Evolutionary conservation across 176 grass and related monocot species (phyloP), one percentile per base, ranked within the genome.

Genomic region (Musa schizocarpa): DNA sequence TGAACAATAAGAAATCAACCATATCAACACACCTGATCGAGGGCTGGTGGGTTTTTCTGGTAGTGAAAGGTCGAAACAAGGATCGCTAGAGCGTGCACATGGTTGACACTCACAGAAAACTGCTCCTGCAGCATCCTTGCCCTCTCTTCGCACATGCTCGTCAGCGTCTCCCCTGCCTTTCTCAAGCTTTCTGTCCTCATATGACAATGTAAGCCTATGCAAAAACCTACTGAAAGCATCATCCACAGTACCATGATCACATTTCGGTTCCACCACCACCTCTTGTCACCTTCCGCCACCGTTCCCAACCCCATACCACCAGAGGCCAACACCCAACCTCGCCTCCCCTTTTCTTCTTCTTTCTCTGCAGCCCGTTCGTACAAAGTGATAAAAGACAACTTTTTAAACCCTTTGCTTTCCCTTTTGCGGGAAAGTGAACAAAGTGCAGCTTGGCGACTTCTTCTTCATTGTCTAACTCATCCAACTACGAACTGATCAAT

Each of bases 111-210:
- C 71, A 96, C 93, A 20, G 90, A 83, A 58, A 96, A 92, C 81
- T 92, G 93, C 78, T 96, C 93, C 87, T 96, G 93, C 52, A 96
- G 87, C 93, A 96, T 96, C 13, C 93, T 77, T 3, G 93, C 85
- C 1, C 93, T 87, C 87, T 96, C 93, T 71, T 96, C 93, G 77
- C 93, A 96, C 90, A 96, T 96, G 87, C 83, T 85, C 56, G 92
- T 76, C 62, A 96, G 69, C 53, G 76, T 87, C 74, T 96, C 93
- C 83, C 88, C 85, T 2, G 81, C 89, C 69, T 75, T 85, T 43
- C 55, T 50, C 22, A 85, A 79, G 81, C 83, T 88, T 13, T 14
- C 25, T 11, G 2, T 29, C 65, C 34, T 68, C 65, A 78, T 20
- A 66, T 56, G 13, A 17, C 54, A 72, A 85, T 96, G 79, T 61